Percentiles rank a stretch among this genome's conserved stretches.
These are phyloP conservation scores for Luffa acutangula DNA, from an alignment of 306 rosid genomes.

Conservation along the genomic window DNA sequence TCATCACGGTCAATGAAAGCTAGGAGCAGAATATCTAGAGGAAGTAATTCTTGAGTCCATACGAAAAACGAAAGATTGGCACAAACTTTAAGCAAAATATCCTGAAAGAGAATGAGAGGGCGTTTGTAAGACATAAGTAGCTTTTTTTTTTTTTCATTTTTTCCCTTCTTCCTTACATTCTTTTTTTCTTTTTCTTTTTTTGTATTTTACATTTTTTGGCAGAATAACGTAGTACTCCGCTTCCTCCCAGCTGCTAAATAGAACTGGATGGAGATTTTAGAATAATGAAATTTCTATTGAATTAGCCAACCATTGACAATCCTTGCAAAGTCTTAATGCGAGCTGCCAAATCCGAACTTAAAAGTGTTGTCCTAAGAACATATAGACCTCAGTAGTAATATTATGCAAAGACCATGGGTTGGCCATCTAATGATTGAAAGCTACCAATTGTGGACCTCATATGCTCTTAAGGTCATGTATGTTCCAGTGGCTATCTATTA, in stretches of 20 bases:
- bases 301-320: not conserved
- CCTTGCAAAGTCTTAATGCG: not conserved
- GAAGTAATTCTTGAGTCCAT: conserved; percentile 92
- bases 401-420: not conserved
- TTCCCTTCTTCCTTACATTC: not conserved
- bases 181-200: not conserved
- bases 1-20: conserved; percentile 97
- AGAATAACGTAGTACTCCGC: not conserved
- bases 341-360: not conserved
- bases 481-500: not conserved
- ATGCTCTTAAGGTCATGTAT: not conserved
- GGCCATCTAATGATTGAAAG: not conserved
- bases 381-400: not conserved
- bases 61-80: conserved; percentile 76
- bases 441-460: not conserved
- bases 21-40: conserved; percentile 86
- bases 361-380: not conserved
- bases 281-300: not conserved
- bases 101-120: conserved; percentile 36
- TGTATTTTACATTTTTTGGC: not conserved
- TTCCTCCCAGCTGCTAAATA: not conserved
- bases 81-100: conserved; percentile 70
- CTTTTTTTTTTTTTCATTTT: not conserved
- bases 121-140: not conserved
- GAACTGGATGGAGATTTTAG: not conserved